Conservation (phyloP, 2,329 filamentous ascomycete genomes). For the Fusarium sp. region DNA sequence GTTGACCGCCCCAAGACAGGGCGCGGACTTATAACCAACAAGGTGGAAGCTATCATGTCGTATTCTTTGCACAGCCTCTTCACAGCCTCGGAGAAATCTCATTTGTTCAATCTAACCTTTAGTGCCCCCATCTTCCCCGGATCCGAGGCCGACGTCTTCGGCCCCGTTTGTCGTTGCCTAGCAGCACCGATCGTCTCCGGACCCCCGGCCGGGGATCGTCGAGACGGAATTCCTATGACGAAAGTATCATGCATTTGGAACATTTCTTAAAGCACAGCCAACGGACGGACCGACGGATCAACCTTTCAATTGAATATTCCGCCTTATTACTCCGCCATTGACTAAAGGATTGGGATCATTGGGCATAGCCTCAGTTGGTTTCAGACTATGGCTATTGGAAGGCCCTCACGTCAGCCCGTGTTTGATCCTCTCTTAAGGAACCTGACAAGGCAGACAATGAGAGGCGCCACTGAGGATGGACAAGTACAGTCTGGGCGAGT, state of each 20-base stretch:
- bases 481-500: neutral
- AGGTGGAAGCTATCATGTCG: neutral
- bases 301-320: neutral
- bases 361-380: neutral
- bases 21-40: neutral
- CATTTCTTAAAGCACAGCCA: neutral
- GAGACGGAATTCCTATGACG: neutral
- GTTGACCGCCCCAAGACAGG: constrained; percentile 12
- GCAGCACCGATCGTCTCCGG: constrained; percentile 4
- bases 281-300: neutral
- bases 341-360: neutral
- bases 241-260: neutral
- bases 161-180: constrained; percentile 8
- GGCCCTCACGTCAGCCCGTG: neutral
- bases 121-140: neutral
- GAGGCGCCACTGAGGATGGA: neutral
- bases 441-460: neutral
- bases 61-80: constrained; percentile 16
- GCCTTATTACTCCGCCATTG: neutral
- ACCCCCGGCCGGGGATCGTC: constrained; percentile 11
- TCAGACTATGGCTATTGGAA: neutral
- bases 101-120: neutral
- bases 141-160: constrained; percentile 17
- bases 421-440: neutral
- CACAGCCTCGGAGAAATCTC: constrained; percentile 19